Conservation (phyloP, 257 asterid species). For the Galeopsis tetrahit region DNA sequence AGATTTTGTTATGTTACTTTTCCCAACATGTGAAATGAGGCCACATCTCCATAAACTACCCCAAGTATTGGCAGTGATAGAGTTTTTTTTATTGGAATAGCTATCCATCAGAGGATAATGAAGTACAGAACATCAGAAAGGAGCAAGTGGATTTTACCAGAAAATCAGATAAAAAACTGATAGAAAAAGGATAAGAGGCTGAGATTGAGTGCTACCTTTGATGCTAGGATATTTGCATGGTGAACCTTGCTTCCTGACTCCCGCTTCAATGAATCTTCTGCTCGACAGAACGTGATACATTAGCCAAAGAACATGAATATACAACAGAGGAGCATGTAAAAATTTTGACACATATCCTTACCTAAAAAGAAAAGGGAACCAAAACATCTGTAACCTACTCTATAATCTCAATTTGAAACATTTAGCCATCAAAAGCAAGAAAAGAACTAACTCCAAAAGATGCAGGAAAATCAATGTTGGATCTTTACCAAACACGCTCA, state of each 20-base stretch:
- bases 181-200: background rate
- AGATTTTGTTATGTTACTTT: background rate
- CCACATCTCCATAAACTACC: conserved; percentile 1
- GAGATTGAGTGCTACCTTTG: conserved; percentile 59
- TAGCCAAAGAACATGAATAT: conserved; percentile 22
- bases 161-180: background rate
- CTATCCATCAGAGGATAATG: background rate
- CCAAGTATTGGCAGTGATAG: background rate
- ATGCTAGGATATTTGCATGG: conserved; percentile 89
- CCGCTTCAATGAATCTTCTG: conserved; percentile 87
- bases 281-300: conserved; percentile 32
- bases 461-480: conserved; percentile 6
- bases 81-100: background rate
- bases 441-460: background rate
- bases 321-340: background rate
- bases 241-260: conserved; percentile 94
- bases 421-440: background rate
- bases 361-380: background rate
- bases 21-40: conserved; percentile 1
- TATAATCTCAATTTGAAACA: background rate
- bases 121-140: background rate
- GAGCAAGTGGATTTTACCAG: conserved; percentile 10
- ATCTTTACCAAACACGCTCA: background rate
- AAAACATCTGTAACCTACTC: background rate
- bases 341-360: background rate